A percentile compares a stretch with the other conserved stretches of the same genome.
Conservation (phyloP, 371 early-diverging fungal species). For the Blastocladiella emersonii region DNA sequence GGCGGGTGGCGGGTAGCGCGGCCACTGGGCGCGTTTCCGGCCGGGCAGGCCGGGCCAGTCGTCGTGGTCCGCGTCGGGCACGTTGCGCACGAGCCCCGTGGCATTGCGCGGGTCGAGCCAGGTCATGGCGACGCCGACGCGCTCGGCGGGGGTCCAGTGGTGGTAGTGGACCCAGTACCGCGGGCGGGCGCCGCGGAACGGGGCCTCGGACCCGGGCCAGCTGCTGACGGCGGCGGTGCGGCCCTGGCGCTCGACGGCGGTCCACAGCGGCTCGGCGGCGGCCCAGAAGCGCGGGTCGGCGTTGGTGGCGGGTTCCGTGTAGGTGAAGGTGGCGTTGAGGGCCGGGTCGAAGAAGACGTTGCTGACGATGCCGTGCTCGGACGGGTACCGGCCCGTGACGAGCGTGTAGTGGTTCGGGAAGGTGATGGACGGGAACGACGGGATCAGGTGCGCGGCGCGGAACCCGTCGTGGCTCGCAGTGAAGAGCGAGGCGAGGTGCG, state of each 20-base stretch:
- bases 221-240: conserved; percentile 49
- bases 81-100: neutral
- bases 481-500: too few species aligned
- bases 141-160: conserved; percentile 29
- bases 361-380: conserved; percentile 81
- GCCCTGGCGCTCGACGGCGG: neutral
- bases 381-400: conserved; percentile 81
- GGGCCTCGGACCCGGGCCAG: conserved; percentile 77
- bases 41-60: neutral
- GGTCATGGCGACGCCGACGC: conserved; percentile 41
- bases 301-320: conserved; percentile 35
- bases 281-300: conserved; percentile 56
- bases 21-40: neutral
- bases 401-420: conserved; percentile 92
- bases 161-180: conserved; percentile 49
- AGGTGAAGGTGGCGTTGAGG: conserved; percentile 57
- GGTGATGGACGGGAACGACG: conserved; percentile 64
- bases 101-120: conserved; percentile 52
- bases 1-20: conserved; percentile 14
- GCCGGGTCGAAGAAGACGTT: conserved; percentile 74
- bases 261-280: conserved; percentile 64
- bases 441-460: conserved; percentile 48
- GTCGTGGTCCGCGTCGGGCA: neutral
- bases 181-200: conserved; percentile 35
- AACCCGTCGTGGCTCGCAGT: conserved; percentile 17